Conservation (phyloP, 768 basidiomycete genomes). For the Hypholoma sublateritium region DNA sequence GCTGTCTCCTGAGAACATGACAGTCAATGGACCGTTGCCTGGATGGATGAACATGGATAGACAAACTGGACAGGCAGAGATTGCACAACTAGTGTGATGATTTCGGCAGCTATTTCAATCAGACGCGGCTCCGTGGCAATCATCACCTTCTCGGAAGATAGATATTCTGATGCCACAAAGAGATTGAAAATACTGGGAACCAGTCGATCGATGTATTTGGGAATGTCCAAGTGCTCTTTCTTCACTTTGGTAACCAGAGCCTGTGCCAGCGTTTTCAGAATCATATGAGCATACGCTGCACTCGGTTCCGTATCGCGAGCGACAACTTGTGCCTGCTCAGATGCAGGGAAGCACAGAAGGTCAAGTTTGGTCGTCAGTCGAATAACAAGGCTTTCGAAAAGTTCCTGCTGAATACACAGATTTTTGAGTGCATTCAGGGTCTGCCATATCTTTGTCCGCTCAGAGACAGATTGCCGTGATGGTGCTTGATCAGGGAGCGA, state of each 20-base stretch:
- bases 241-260: constrained; percentile 51
- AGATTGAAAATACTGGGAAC: constrained; percentile 72
- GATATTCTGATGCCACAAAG: constrained; percentile 43
- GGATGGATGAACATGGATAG: background rate
- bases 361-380: constrained; percentile 79
- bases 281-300: constrained; percentile 85
- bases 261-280: constrained; percentile 68
- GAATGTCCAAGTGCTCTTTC: constrained; percentile 65
- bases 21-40: background rate
- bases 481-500: constrained; percentile 72
- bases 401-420: constrained; percentile 68
- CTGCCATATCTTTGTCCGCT: constrained; percentile 67
- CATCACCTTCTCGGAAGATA: constrained; percentile 22
- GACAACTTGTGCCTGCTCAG: constrained; percentile 8
- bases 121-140: constrained; percentile 49
- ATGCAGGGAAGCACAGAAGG: constrained; percentile 47
- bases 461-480: constrained; percentile 44
- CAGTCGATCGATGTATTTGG: constrained; percentile 77
- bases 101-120: constrained; percentile 58
- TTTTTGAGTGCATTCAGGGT: constrained; percentile 66
- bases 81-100: constrained; percentile 69
- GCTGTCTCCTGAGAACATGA: constrained; percentile 56
- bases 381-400: constrained; percentile 86
- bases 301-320: constrained; percentile 50
- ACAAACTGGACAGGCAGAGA: constrained; percentile 67